Conservation (phyloP, 2,329 filamentous ascomycete genomes). For the Colletotrichum chlorophyti region DNA sequence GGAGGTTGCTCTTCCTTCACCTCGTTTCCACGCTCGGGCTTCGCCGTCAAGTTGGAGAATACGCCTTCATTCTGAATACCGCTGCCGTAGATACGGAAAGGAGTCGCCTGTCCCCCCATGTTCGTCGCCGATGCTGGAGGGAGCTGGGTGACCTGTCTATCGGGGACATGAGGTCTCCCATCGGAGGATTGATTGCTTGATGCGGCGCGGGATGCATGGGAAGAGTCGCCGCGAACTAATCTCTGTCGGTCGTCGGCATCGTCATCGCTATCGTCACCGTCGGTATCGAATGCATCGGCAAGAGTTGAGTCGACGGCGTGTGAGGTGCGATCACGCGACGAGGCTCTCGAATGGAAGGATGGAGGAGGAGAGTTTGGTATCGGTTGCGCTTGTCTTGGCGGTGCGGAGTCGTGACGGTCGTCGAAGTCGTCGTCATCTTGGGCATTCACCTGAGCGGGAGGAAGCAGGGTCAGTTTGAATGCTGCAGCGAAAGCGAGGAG, state of each 20-base stretch:
- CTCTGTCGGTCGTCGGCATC: slow-evolving; percentile 84
- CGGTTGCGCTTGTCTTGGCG: slow-evolving; percentile 37
- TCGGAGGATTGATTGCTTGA: slow-evolving; percentile 27
- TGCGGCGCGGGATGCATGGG: slow-evolving; percentile 34
- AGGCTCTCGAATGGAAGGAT: slow-evolving; percentile 86
- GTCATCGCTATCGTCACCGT: slow-evolving; percentile 77
- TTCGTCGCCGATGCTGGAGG: slow-evolving; percentile 33
- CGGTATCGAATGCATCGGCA: slow-evolving; percentile 89
- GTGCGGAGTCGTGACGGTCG: slow-evolving; percentile 41
- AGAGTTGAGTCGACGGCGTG: slow-evolving; percentile 76
- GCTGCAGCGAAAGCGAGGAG: background rate
- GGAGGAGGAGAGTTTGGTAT: slow-evolving; percentile 72
- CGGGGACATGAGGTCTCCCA: slow-evolving; percentile 28
- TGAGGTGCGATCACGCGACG: slow-evolving; percentile 53
- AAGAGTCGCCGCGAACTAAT: slow-evolving; percentile 74
- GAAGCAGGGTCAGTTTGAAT: slow-evolving; percentile 23
- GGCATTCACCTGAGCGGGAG: slow-evolving; percentile 64
- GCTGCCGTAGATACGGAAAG: slow-evolving; percentile 70
- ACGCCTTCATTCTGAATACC: slow-evolving; percentile 90
- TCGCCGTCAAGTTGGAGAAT: slow-evolving; percentile 92
- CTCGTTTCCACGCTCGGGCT: slow-evolving; percentile 82
- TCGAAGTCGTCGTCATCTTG: slow-evolving; percentile 62
- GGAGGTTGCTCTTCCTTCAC: slow-evolving; percentile 90
- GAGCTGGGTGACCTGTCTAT: slow-evolving; percentile 30
- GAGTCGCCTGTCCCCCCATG: slow-evolving; percentile 37